A percentile compares a stretch with the other conserved stretches of the same genome.
Conservation (phyloP, 2,329 filamentous ascomycete genomes). For the Colletotrichum noveboracense region DNA sequence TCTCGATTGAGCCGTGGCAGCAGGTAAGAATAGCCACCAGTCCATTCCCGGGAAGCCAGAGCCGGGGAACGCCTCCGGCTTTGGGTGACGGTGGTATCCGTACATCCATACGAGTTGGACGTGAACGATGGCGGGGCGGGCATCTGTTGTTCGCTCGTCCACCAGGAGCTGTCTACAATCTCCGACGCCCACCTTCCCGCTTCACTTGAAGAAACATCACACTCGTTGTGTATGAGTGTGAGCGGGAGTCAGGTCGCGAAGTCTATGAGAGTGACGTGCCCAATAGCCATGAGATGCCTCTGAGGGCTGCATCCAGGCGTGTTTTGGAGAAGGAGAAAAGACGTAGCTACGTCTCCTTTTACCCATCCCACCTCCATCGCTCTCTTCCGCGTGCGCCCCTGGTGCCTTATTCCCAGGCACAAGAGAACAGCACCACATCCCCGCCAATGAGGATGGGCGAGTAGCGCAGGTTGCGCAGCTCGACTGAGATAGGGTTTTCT, state of each 20-base stretch:
- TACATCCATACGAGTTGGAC: background rate
- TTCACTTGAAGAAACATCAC: background rate
- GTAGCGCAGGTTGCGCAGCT: background rate
- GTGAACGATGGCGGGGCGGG: background rate
- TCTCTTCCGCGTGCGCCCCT: background rate
- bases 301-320: background rate
- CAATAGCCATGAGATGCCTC: background rate
- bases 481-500: slow-evolving; percentile 1
- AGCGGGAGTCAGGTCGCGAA: background rate
- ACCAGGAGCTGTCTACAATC: background rate
- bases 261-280: background rate
- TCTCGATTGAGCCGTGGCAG: slow-evolving; percentile 2
- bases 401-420: background rate
- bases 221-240: background rate
- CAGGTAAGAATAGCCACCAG: slow-evolving; percentile 12
- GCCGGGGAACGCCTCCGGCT: background rate
- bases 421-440: background rate
- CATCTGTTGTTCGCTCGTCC: background rate
- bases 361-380: background rate
- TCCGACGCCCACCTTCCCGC: background rate
- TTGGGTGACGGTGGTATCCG: background rate
- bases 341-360: background rate
- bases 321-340: background rate
- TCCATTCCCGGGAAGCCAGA: background rate
- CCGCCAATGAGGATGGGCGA: background rate